Evolutionary conservation across 179 eudicot species (phyloP).

Genomic region (Carnegiea gigantea): DNA sequence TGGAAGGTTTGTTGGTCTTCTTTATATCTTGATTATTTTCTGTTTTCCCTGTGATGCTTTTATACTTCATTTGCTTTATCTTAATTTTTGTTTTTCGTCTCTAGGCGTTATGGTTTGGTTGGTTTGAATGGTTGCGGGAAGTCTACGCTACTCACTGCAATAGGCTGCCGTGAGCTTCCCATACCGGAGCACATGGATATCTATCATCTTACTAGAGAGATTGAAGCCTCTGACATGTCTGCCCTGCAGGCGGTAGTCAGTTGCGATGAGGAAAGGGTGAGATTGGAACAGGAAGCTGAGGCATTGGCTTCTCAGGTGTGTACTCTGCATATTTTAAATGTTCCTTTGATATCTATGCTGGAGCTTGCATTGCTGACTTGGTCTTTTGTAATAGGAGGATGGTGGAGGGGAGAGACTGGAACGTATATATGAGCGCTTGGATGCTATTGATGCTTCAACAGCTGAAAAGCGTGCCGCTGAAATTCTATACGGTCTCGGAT

Average conservation of each 20-base stretch:
- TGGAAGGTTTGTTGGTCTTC: constrained; percentile 60
- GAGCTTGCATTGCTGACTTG: neutral
- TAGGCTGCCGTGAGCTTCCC: too few species aligned
- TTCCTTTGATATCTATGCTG: neutral
- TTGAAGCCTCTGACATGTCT: too few species aligned
- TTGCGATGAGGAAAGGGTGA: too few species aligned
- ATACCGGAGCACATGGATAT: too few species aligned
- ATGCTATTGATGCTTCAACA: constrained; percentile 89
- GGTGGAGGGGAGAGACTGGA: constrained; percentile 94
- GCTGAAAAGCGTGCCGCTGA: constrained; percentile 99
- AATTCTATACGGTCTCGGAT: constrained; percentile 89
- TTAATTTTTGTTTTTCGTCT: neutral
- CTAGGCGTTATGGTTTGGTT: too few species aligned
- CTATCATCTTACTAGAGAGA: too few species aligned
- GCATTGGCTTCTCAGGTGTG: too few species aligned
- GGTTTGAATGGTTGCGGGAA: too few species aligned
- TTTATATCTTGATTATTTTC: neutral
- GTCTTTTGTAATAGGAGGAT: constrained; percentile 58
- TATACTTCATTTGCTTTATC: neutral
- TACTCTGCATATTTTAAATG: too few species aligned
- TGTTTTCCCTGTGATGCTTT: neutral
- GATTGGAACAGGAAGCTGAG: too few species aligned
- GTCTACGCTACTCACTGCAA: too few species aligned
- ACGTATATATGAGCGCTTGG: constrained; percentile 89
- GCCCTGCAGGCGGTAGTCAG: too few species aligned